A percentile compares a stretch with the other conserved stretches of the same genome.
phyloP scores from a whole-genome alignment of 1,139 yeast genomes.

The Suhomyces bokatorum region DNA sequence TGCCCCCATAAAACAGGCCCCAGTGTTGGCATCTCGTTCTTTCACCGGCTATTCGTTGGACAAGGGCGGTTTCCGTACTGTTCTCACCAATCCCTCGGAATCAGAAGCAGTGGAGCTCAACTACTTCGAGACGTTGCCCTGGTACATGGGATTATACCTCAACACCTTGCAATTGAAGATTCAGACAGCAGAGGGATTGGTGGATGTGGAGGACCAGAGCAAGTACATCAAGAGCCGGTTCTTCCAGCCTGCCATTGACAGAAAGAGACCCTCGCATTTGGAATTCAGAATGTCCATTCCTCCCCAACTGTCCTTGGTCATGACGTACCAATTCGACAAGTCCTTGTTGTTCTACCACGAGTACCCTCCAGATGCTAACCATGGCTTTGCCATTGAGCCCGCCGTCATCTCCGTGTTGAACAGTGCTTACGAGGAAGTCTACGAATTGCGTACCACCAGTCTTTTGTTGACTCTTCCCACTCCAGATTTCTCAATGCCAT shows the following conservation, averaged over 20 bases:
- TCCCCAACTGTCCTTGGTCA: constrained; percentile 56
- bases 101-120: constrained; percentile 49
- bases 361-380: constrained; percentile 99
- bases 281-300: constrained; percentile 71
- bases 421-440: constrained; percentile 25
- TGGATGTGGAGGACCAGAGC: constrained; percentile 26
- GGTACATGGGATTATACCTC: constrained; percentile 86
- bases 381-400: constrained; percentile 93
- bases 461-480: constrained; percentile 85
- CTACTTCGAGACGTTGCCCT: constrained; percentile 84
- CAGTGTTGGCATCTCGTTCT: constrained; percentile 77
- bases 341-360: constrained; percentile 82
- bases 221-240: constrained; percentile 50
- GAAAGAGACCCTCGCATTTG: constrained; percentile 79
- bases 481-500: constrained; percentile 99
- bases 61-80: constrained; percentile 83
- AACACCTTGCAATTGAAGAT: constrained; percentile 54
- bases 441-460: constrained; percentile 79
- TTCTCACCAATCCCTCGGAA: constrained; percentile 63
- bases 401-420: constrained; percentile 65
- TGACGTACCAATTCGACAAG: constrained; percentile 84
- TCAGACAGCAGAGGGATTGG: constrained; percentile 18
- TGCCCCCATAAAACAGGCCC: constrained; percentile 49
- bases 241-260: constrained; percentile 77
- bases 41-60: constrained; percentile 92